phyloP scores from a whole-genome alignment of 2,329 filamentous ascomycete species.

The Cladophialophora psammophila region DNA sequence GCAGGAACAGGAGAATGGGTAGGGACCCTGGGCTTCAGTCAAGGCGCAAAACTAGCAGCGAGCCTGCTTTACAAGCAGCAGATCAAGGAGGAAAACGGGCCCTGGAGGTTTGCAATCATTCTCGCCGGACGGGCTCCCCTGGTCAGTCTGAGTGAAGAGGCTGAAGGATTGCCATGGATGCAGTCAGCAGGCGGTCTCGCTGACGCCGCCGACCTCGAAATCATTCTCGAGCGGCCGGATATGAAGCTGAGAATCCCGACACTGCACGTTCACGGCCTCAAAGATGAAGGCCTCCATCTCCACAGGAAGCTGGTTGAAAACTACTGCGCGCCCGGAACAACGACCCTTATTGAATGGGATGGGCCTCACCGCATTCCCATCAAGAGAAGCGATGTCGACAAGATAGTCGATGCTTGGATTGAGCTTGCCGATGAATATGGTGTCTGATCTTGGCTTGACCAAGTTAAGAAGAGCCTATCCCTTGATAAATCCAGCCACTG shows the following conservation, averaged over 20 bases:
- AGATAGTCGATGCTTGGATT: conserved; percentile 61
- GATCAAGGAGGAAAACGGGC: conserved; percentile 44
- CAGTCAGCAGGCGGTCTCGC: conserved; percentile 40
- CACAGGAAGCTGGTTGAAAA: conserved; percentile 64
- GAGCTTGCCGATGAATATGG: conserved; percentile 60
- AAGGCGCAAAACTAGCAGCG: conserved; percentile 68
- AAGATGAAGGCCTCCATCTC: conserved; percentile 65
- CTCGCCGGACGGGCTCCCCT: conserved; percentile 69
- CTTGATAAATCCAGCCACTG: background rate
- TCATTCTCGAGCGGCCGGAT: conserved; percentile 45
- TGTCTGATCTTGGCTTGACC: conserved; percentile 37
- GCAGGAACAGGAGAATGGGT: conserved; percentile 66
- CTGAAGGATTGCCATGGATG: conserved; percentile 39
- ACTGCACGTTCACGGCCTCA: conserved; percentile 71
- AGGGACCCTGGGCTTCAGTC: conserved; percentile 70
- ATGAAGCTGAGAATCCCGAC: conserved; percentile 65
- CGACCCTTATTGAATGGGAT: conserved; percentile 73
- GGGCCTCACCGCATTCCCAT: conserved; percentile 75
- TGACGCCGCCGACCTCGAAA: conserved; percentile 37
- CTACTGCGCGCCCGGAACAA: conserved; percentile 65
- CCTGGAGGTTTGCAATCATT: conserved; percentile 68
- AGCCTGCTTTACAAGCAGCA: conserved; percentile 70
- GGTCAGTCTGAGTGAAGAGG: conserved; percentile 46
- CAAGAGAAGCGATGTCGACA: conserved; percentile 69
- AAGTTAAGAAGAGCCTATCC: background rate